Evolutionary conservation across 257 asterid genomes (phyloP).

Genomic region (Linaria vulgaris): DNA sequence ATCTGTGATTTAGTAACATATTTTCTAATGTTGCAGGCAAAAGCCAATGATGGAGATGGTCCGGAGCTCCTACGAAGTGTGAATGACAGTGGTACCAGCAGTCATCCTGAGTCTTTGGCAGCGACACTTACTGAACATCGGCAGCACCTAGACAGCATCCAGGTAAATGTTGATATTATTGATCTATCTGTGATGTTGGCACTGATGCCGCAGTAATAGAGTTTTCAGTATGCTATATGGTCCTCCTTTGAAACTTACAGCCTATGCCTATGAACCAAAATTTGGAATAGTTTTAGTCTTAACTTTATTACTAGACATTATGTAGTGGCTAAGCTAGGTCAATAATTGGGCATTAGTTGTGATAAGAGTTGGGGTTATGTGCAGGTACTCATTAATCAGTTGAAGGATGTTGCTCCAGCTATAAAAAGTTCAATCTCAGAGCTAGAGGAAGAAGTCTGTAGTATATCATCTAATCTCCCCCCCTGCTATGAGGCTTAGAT

Average conservation of each 20-base stretch:
- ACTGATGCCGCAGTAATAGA: slow-evolving; percentile 3
- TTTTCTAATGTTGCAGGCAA: slow-evolving; percentile 56
- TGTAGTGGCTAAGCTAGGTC: slow-evolving; percentile 22
- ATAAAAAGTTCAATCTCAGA: slow-evolving; percentile 84
- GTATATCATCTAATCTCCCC: slow-evolving; percentile 69
- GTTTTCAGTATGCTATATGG: slow-evolving; percentile 15
- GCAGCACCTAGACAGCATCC: slow-evolving; percentile 96
- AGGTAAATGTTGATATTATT: slow-evolving; percentile 47
- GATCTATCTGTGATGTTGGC: slow-evolving; percentile 17
- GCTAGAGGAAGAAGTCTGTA: slow-evolving; percentile 83
- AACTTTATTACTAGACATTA: background rate
- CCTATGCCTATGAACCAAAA: slow-evolving; percentile 2
- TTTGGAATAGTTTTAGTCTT: slow-evolving; percentile 4
- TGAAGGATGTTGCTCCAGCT: slow-evolving; percentile 95
- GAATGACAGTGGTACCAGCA: slow-evolving; percentile 65
- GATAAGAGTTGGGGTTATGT: slow-evolving; percentile 26
- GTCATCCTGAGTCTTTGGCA: slow-evolving; percentile 91
- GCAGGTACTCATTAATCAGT: slow-evolving; percentile 95
- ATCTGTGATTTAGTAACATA: slow-evolving; percentile 15
- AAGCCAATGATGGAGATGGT: slow-evolving; percentile 91
- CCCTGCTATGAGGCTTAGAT: slow-evolving; percentile 54
- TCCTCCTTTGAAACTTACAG: slow-evolving; percentile 20
- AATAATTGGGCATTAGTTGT: slow-evolving; percentile 14
- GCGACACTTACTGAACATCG: slow-evolving; percentile 85
- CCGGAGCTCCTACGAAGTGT: slow-evolving; percentile 83